A percentile compares a stretch with the other conserved stretches of the same genome.
Evolutionary conservation across 2,329 filamentous ascomycete species (phyloP).

Genomic region (Neofusicoccum sp.): DNA sequence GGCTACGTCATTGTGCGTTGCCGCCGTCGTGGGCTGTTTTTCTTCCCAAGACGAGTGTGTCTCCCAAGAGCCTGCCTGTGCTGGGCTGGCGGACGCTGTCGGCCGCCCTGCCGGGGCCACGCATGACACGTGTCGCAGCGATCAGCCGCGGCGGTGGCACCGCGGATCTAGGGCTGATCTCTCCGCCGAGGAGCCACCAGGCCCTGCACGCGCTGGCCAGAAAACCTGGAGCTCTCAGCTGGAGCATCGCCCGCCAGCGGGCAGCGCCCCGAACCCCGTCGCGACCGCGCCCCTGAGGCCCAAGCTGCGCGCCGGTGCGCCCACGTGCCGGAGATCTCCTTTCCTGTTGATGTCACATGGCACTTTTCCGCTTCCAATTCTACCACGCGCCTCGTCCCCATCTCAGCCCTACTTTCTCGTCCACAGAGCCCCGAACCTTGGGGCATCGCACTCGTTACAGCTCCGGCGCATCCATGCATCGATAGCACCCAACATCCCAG

Average conservation of each 20-base stretch:
- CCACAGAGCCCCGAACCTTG: neutral
- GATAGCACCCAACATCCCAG: neutral
- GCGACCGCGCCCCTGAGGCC: neutral
- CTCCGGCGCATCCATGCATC: neutral
- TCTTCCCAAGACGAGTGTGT: too few species aligned
- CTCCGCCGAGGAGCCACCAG: neutral
- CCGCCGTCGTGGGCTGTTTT: too few species aligned
- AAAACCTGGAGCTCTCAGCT: neutral
- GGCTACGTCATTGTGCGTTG: too few species aligned
- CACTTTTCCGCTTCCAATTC: neutral
- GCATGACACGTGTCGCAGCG: neutral
- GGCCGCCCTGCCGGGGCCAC: too few species aligned
- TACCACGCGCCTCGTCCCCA: too few species aligned
- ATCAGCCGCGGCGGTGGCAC: neutral
- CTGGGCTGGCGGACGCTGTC: too few species aligned
- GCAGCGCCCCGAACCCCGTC: neutral
- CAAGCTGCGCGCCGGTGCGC: neutral
- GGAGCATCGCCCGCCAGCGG: neutral
- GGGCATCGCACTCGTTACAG: neutral
- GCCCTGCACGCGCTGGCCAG: neutral
- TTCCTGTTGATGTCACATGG: slow-evolving; percentile 1
- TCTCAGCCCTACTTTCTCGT: neutral
- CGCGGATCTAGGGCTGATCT: neutral
- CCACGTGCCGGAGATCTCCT: slow-evolving; percentile 12
- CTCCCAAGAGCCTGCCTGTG: too few species aligned